phyloP scores from a whole-genome alignment of 2,329 filamentous ascomycete genomes.

The Scleromitrula shiraiana region DNA sequence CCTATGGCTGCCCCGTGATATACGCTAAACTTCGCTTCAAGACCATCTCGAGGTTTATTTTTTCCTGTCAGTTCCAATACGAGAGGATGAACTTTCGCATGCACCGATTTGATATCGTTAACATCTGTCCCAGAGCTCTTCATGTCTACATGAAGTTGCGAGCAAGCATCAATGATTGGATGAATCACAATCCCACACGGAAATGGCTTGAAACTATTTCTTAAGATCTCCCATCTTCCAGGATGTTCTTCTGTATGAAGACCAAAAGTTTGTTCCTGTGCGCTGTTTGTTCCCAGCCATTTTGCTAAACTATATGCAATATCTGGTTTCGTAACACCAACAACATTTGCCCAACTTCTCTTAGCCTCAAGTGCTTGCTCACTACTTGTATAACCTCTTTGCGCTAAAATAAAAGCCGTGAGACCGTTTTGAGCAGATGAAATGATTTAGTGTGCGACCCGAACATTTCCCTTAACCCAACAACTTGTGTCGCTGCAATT shows the following conservation, averaged over 20 bases:
- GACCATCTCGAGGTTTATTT: constrained; percentile 38
- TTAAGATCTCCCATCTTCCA: constrained; percentile 41
- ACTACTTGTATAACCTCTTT: constrained; percentile 42
- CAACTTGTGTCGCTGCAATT: constrained; percentile 44
- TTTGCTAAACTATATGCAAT: constrained; percentile 31
- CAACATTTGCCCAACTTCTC: constrained; percentile 45
- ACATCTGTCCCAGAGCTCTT: constrained; percentile 25
- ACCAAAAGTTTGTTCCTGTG: constrained; percentile 17
- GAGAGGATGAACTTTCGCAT: constrained; percentile 41
- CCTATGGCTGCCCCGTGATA: constrained; percentile 46
- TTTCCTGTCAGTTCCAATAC: constrained; percentile 47
- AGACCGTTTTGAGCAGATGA: constrained; percentile 45
- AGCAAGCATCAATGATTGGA: constrained; percentile 44
- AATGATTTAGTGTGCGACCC: constrained; percentile 49
- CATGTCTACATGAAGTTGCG: constrained; percentile 37
- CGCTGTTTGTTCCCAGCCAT: constrained; percentile 14
- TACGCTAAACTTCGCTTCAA: constrained; percentile 48
- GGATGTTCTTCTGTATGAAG: not conserved
- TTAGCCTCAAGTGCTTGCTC: constrained; percentile 41
- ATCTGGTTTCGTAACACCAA: constrained; percentile 36
- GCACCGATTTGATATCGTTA: constrained; percentile 33
- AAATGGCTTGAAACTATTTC: constrained; percentile 49
- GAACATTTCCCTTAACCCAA: constrained; percentile 46
- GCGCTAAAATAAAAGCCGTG: constrained; percentile 38
- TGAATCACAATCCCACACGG: constrained; percentile 51